A percentile compares a stretch with the other conserved stretches of the same genome.
Conservation (phyloP, 202 grass and related monocot species). For the Hordeum pubiflorum region DNA sequence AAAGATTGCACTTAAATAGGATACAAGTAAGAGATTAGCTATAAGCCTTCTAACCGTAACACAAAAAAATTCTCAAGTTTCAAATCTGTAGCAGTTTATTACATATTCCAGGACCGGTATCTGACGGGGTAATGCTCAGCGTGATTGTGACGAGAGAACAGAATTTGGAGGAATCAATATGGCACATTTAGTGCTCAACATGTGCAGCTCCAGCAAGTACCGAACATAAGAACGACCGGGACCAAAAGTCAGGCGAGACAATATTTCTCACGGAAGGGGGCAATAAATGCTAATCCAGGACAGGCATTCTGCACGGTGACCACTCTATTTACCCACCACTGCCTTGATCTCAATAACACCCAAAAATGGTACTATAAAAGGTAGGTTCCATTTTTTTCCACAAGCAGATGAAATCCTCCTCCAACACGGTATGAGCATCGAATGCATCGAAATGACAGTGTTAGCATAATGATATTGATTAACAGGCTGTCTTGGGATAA, state of each 20-base stretch:
- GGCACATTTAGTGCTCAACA: constrained; percentile 26
- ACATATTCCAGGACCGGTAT: constrained; percentile 22
- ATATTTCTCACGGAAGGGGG: neutral
- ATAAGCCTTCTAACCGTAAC: neutral
- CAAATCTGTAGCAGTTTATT: neutral
- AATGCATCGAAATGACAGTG: neutral
- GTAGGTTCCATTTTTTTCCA: neutral
- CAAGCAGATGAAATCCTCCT: neutral
- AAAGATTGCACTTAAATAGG: neutral
- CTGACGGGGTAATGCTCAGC: neutral
- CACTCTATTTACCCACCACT: neutral
- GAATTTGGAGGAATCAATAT: constrained; percentile 13
- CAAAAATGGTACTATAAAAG: neutral
- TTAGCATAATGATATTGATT: neutral
- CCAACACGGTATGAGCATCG: neutral
- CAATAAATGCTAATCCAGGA: constrained; percentile 22
- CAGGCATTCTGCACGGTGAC: neutral
- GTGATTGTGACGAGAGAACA: neutral
- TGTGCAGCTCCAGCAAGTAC: constrained; percentile 29
- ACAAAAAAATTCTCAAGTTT: neutral
- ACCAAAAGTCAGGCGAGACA: constrained; percentile 18
- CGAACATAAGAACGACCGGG: neutral
- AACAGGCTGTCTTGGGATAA: constrained; percentile 9
- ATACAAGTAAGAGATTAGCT: neutral
- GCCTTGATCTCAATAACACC: constrained; percentile 1